Percentiles rank a stretch among this genome's conserved stretches.
Evolutionary conservation across 306 rosid genomes (phyloP).

Genomic region (Sesbania bispinosa): DNA sequence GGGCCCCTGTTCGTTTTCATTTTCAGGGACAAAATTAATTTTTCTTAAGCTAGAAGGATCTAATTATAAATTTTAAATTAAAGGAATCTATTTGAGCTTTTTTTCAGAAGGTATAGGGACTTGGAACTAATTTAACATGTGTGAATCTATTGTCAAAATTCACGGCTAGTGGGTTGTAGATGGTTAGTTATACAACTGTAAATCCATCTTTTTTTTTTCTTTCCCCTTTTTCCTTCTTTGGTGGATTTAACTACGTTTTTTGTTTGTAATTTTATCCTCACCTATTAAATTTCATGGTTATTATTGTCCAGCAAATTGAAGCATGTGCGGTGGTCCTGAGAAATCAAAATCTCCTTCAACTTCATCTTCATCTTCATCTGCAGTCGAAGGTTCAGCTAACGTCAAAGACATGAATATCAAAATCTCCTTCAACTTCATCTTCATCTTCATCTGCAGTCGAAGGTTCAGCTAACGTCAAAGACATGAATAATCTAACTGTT

Average conservation of each 20-base stretch:
- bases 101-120: not conserved
- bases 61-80: not conserved
- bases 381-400: constrained; percentile 39
- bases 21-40: not conserved
- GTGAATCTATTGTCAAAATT: not conserved
- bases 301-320: constrained; percentile 37
- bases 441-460: constrained; percentile 36
- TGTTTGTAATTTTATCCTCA: not conserved
- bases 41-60: not conserved
- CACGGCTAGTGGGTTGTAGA: not conserved
- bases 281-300: constrained; percentile 7
- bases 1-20: not conserved
- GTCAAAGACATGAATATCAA: constrained; percentile 57
- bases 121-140: not conserved
- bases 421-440: no score
- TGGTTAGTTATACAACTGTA: not conserved
- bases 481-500: constrained; percentile 54
- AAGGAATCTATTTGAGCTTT: not conserved
- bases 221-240: not conserved
- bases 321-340: constrained; percentile 79
- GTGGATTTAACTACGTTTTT: not conserved
- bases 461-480: constrained; percentile 40
- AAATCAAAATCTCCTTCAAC: constrained; percentile 39
- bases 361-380: constrained; percentile 32
- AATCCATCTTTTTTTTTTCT: not conserved